Evolutionary conservation across 2,329 filamentous ascomycete genomes (phyloP).

Genomic region (Sordariomycetes sp.): DNA sequence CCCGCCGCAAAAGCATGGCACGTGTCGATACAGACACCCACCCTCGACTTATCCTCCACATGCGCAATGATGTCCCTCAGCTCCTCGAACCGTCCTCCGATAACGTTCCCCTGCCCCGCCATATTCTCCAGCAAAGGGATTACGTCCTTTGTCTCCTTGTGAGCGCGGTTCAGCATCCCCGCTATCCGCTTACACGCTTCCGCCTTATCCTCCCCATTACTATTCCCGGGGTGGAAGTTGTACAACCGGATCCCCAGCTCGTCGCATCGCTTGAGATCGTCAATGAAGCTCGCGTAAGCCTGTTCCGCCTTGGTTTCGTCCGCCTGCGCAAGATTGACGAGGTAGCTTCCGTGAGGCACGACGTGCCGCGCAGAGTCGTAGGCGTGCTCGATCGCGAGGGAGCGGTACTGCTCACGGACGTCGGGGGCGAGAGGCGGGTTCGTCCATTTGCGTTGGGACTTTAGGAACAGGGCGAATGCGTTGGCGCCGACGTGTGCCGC

Average conservation of each 20-base stretch:
- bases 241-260: conserved; percentile 79
- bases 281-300: conserved; percentile 74
- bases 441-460: conserved; percentile 90
- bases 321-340: conserved; percentile 85
- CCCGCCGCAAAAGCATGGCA: conserved; percentile 94
- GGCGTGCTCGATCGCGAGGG: conserved; percentile 50
- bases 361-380: conserved; percentile 56
- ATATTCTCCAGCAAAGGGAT: conserved; percentile 89
- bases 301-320: conserved; percentile 71
- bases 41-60: conserved; percentile 67
- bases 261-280: conserved; percentile 80
- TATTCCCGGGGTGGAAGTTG: conserved; percentile 93
- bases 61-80: conserved; percentile 70
- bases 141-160: conserved; percentile 62
- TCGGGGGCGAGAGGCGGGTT: conserved; percentile 64
- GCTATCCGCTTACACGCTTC: conserved; percentile 72
- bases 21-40: conserved; percentile 93
- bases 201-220: conserved; percentile 50
- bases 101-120: conserved; percentile 78
- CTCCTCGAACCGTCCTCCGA: conserved; percentile 78
- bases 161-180: conserved; percentile 66
- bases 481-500: conserved; percentile 76
- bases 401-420: conserved; percentile 55
- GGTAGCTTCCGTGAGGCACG: conserved; percentile 88
- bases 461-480: conserved; percentile 87